Evolutionary conservation across 345 rosid genomes (phyloP).

Genomic region (Moringa oleifera): DNA sequence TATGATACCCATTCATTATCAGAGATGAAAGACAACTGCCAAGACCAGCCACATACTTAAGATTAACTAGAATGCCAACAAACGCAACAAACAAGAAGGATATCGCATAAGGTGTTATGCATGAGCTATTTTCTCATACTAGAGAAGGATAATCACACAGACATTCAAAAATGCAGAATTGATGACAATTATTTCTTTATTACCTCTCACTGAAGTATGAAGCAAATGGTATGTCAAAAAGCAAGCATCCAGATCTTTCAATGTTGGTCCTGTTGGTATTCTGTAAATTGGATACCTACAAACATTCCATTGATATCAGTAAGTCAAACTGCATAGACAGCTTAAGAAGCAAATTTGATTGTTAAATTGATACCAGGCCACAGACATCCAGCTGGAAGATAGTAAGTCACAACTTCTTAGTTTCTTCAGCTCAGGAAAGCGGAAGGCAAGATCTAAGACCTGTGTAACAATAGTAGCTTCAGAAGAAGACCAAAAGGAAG

Average conservation of each 20-base stretch:
- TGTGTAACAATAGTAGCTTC: conserved; percentile 25
- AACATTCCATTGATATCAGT: conserved; percentile 3
- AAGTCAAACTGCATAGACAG: conserved; percentile 1
- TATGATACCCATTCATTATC: too few relatives aligned
- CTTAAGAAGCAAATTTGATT: not conserved
- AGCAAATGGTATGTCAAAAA: conserved; percentile 84
- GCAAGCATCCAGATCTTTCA: conserved; percentile 92
- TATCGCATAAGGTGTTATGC: too few relatives aligned
- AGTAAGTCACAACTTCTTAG: conserved; percentile 69
- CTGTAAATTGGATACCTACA: conserved; percentile 87
- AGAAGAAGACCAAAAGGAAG: not conserved
- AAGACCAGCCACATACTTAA: too few relatives aligned
- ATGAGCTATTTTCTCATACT: too few relatives aligned
- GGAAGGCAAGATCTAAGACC: conserved; percentile 63
- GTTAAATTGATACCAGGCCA: conserved; percentile 63
- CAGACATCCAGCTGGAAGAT: conserved; percentile 85
- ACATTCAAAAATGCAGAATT: not conserved
- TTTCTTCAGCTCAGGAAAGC: conserved; percentile 57
- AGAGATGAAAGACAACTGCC: too few relatives aligned
- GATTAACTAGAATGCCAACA: too few relatives aligned
- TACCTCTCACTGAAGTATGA: conserved; percentile 57
- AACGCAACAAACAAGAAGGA: too few relatives aligned
- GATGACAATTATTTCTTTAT: not conserved
- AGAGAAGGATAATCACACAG: not conserved
- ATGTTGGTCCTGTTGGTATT: conserved; percentile 83